Evolutionary conservation across 495 filamentous ascomycete genomes (phyloP), one percentile per base, ranked within the genome.

Genomic region (Cairneyella variabilis): DNA sequence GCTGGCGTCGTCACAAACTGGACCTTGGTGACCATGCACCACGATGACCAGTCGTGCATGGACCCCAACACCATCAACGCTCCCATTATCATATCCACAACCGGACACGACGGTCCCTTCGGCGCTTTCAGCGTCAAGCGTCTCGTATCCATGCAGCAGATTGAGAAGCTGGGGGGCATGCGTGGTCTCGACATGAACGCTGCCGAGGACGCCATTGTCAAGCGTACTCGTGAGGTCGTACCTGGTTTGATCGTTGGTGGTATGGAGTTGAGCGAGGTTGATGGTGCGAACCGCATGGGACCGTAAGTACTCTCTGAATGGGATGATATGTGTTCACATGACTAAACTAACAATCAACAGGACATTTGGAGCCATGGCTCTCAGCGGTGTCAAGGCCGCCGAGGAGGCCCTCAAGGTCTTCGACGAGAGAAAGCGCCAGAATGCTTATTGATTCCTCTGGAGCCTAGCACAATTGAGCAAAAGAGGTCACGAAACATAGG

Each of bases 31-130:
- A 79, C 82, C 52, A 88, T 93, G 75, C 88, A 96, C 70, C 90
- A 95, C 67, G 88, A 91, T 67, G 89, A 91, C 71, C 89, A 93
- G 73, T 85, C 79, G 54, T 93, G 89, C 84, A 95, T 93, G 89
- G 90, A 96, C 68, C 90, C 90, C 56, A 96, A 91, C 78, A 95
- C 90, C 66, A 91, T 96, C 77, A 95, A 95, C 65, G 87, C 88
- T 2, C 88, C 90, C 2, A 66, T 96, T 51, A 74, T 93, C 57
- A 85, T 96, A 69, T 87, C 82, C 52, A 95, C 90, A 36, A 95
- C 90, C 9, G 90, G 90, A 28, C 90, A 96, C 60, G 90, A 96
- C 57, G 90, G 89, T 5, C 90, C 90, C 12, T 92, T 92, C 64
- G 90, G 90, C 51, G 90, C 90, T 36, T 96, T 96, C 78, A 82